phyloP scores from a whole-genome alignment of 306 rosid genomes.

The Quercus mongolica region DNA sequence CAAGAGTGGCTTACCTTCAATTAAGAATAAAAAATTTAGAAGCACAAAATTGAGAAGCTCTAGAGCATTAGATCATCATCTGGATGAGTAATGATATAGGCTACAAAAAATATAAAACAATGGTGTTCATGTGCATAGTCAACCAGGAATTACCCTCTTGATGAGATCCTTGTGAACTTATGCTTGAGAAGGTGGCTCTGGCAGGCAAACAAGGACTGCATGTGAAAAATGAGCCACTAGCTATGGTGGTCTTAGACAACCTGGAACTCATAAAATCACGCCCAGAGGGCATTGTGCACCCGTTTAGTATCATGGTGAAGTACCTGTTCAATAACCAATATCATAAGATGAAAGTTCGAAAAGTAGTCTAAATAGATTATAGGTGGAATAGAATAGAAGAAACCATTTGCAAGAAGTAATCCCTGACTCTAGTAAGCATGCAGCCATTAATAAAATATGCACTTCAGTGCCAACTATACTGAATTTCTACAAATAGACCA shows the following conservation, averaged over 20 bases:
- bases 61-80: not conserved
- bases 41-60: not conserved
- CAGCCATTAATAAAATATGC: not conserved
- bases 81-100: not conserved
- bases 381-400: not conserved
- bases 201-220: constrained; percentile 31
- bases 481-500: too few species aligned
- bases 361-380: not conserved
- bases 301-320: constrained; percentile 52
- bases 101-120: constrained; percentile 7
- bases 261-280: constrained; percentile 33
- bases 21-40: not conserved
- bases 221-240: constrained; percentile 23
- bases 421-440: not conserved
- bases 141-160: constrained; percentile 29
- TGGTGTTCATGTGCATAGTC: constrained; percentile 10
- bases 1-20: constrained; percentile 43
- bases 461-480: not conserved
- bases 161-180: constrained; percentile 37
- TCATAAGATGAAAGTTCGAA: not conserved
- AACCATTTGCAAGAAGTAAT: not conserved
- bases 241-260: constrained; percentile 15
- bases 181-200: constrained; percentile 36
- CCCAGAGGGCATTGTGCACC: constrained; percentile 45
- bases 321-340: constrained; percentile 31